Evolutionary conservation across 345 rosid genomes (phyloP).

Genomic region (Microthlaspi erraticum): DNA sequence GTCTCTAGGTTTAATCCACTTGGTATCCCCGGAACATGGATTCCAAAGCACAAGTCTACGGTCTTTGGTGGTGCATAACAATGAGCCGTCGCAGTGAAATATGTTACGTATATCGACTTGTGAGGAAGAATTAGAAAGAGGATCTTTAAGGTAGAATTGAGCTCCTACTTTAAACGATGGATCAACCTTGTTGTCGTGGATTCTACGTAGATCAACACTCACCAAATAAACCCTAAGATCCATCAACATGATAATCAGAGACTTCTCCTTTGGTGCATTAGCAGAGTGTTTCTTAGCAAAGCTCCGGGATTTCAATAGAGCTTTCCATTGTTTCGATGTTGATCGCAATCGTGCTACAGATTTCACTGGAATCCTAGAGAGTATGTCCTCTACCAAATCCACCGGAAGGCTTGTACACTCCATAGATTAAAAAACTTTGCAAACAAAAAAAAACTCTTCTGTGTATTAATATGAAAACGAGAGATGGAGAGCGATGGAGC

Average conservation of each 20-base stretch:
- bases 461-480: not conserved
- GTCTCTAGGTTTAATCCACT: not conserved
- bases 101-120: not conserved
- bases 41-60: not conserved
- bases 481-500: not conserved
- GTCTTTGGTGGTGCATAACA: not conserved
- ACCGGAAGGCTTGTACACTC: not conserved
- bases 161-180: not conserved
- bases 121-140: not conserved
- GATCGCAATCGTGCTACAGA: conserved; percentile 1
- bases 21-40: not conserved
- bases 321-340: conserved; percentile 6
- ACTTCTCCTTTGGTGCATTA: not conserved
- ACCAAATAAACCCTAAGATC: conserved; percentile 3
- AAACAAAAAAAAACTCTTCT: not conserved
- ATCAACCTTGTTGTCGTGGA: not conserved
- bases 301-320: not conserved
- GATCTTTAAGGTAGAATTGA: conserved; percentile 4
- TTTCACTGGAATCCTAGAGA: conserved; percentile 9
- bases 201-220: not conserved
- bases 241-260: conserved; percentile 8
- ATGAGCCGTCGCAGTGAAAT: not conserved
- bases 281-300: conserved; percentile 6
- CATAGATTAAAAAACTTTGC: conserved; percentile 1
- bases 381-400: not conserved